phyloP scores from a whole-genome alignment of 73 alveolate genomes.

The Paramecium sonneborni region DNA sequence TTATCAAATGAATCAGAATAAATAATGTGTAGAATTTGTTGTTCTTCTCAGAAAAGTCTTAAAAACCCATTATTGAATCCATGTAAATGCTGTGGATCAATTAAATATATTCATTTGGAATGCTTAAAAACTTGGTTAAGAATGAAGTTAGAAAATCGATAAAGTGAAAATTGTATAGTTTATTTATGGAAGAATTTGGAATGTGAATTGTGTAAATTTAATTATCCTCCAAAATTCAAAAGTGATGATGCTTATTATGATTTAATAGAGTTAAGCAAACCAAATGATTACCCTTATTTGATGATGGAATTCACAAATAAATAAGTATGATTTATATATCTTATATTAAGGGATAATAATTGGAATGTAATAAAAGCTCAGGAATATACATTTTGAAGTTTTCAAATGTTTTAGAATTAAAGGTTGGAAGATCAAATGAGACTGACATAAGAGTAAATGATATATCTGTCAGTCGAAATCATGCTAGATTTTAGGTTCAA shows the following conservation, averaged over 20 bases:
- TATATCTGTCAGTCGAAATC: constrained; percentile 57
- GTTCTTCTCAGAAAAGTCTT: constrained; percentile 65
- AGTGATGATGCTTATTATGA: constrained; percentile 63
- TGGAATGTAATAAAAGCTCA: neutral
- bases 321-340: neutral
- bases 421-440: constrained; percentile 63
- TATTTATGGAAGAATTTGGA: constrained; percentile 75
- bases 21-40: constrained; percentile 73
- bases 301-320: constrained; percentile 20
- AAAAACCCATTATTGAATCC: constrained; percentile 74
- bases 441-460: constrained; percentile 60
- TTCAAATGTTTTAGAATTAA: neutral
- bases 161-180: constrained; percentile 68
- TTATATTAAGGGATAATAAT: neutral
- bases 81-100: constrained; percentile 77
- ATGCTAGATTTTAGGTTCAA: neutral
- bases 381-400: constrained; percentile 14
- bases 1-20: constrained; percentile 8
- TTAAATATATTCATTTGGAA: constrained; percentile 73
- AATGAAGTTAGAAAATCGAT: constrained; percentile 68
- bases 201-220: constrained; percentile 77
- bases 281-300: constrained; percentile 52
- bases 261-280: constrained; percentile 57
- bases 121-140: constrained; percentile 76
- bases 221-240: constrained; percentile 56